A percentile compares a stretch with the other conserved stretches of the same genome.
These are phyloP conservation scores for Samsoniella hepiali DNA, from an alignment of 2,329 filamentous ascomycete species.

Conservation along the genomic window DNA sequence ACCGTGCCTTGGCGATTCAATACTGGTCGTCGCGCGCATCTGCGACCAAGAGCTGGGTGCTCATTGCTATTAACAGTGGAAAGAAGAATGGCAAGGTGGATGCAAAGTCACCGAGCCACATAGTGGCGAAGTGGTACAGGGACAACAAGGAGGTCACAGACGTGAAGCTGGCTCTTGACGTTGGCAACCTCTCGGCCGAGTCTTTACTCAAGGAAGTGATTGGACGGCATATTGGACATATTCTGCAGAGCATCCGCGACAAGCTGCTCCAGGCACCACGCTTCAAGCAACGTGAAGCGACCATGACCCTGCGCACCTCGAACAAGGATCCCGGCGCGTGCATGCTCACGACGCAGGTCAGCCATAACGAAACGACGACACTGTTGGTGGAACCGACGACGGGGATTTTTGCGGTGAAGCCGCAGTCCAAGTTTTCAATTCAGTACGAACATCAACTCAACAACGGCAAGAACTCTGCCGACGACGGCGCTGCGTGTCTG, in stretches of 20 bases:
- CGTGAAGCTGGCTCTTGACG: constrained; percentile 64
- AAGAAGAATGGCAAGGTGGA: constrained; percentile 40
- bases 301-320: constrained; percentile 56
- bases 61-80: constrained; percentile 76
- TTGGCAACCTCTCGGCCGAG: constrained; percentile 68
- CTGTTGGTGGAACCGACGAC: constrained; percentile 74
- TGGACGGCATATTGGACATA: constrained; percentile 68
- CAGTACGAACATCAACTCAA: constrained; percentile 66
- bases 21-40: constrained; percentile 72
- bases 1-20: constrained; percentile 79
- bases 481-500: constrained; percentile 55
- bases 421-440: constrained; percentile 54
- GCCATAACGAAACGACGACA: constrained; percentile 55
- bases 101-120: constrained; percentile 46
- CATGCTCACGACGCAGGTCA: constrained; percentile 65
- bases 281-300: constrained; percentile 58
- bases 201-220: constrained; percentile 69
- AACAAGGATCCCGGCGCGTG: constrained; percentile 63
- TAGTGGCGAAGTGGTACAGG: constrained; percentile 78
- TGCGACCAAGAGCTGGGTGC: constrained; percentile 77
- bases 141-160: constrained; percentile 73
- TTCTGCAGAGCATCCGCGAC: constrained; percentile 64
- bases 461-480: constrained; percentile 50
- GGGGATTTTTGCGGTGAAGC: constrained; percentile 70
- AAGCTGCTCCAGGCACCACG: constrained; percentile 58